Percentiles rank a stretch among this genome's conserved stretches.
Conservation (phyloP, 805 yeast genomes). For the Starmerella floris region DNA sequence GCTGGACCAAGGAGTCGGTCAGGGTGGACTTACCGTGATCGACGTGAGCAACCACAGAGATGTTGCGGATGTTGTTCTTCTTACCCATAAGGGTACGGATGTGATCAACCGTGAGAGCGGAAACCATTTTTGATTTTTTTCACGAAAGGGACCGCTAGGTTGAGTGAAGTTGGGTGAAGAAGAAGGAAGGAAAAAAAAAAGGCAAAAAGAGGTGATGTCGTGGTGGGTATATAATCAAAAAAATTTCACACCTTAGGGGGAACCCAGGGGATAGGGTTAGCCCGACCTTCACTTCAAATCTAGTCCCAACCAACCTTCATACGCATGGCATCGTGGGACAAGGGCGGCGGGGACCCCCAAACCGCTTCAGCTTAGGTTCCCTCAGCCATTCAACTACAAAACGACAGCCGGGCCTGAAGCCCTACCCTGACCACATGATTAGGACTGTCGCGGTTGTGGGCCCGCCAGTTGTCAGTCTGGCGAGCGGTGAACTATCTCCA, state of each 20-base stretch:
- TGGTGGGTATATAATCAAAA: conserved; percentile 1
- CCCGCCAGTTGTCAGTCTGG: no score
- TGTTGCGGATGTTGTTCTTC: conserved; percentile 99
- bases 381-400: no score
- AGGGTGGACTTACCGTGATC: conserved; percentile 99
- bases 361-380: no score
- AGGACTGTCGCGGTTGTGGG: no score
- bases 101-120: conserved; percentile 40
- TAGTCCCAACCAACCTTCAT: no score
- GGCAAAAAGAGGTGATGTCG: conserved; percentile 3
- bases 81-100: conserved; percentile 99
- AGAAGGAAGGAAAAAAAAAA: conserved; percentile 4
- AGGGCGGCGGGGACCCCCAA: no score
- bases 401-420: no score
- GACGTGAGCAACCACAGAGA: conserved; percentile 99
- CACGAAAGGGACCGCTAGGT: background rate
- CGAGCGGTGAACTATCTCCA: no score
- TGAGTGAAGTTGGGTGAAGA: conserved; percentile 4
- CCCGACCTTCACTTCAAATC: no score
- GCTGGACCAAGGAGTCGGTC: conserved; percentile 97
- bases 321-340: no score
- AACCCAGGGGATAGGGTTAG: background rate
- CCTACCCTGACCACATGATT: no score
- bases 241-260: background rate
- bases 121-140: conserved; percentile 23